Evolutionary conservation across 2,329 filamentous ascomycete species (phyloP).

Genomic region (Mycocentrospora acerina): DNA sequence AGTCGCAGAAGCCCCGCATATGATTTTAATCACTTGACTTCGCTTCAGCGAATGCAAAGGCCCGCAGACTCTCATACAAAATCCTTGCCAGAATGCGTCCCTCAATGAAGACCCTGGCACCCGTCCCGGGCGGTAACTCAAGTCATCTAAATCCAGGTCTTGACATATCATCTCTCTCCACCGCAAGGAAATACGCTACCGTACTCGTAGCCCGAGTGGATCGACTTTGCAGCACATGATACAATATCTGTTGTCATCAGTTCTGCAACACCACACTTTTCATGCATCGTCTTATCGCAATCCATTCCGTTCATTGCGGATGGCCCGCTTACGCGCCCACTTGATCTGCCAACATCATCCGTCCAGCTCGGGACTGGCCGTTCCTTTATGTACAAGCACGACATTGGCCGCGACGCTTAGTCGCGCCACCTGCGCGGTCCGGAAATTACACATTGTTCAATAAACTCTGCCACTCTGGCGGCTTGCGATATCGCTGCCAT

Average conservation of each 20-base stretch:
- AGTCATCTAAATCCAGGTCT: conserved; percentile 35
- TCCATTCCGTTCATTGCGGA: conserved; percentile 24
- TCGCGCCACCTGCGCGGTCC: conserved; percentile 20
- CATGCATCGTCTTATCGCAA: conserved; percentile 27
- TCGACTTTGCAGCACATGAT: conserved; percentile 10
- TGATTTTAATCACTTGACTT: conserved; percentile 63
- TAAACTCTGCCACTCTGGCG: conserved; percentile 14
- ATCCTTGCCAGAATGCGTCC: conserved; percentile 37
- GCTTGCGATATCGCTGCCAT: conserved; percentile 28
- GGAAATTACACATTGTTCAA: conserved; percentile 30
- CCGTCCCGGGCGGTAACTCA: conserved; percentile 41
- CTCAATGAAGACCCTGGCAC: conserved; percentile 37
- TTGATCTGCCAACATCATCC: conserved; percentile 36
- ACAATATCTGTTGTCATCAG: conserved; percentile 6
- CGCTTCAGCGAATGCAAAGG: conserved; percentile 45
- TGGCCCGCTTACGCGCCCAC: conserved; percentile 40
- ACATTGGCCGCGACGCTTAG: conserved; percentile 25
- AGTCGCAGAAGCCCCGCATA: conserved; percentile 53
- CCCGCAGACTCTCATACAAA: conserved; percentile 37
- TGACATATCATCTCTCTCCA: conserved; percentile 24
- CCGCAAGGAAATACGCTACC: conserved; percentile 13
- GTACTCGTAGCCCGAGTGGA: conserved; percentile 16
- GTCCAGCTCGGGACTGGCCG: conserved; percentile 41
- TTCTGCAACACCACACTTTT: conserved; percentile 12
- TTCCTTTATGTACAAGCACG: conserved; percentile 24